Conservation (phyloP, 2,329 filamentous ascomycete species). For the Rhexocercosporidium sp. region DNA sequence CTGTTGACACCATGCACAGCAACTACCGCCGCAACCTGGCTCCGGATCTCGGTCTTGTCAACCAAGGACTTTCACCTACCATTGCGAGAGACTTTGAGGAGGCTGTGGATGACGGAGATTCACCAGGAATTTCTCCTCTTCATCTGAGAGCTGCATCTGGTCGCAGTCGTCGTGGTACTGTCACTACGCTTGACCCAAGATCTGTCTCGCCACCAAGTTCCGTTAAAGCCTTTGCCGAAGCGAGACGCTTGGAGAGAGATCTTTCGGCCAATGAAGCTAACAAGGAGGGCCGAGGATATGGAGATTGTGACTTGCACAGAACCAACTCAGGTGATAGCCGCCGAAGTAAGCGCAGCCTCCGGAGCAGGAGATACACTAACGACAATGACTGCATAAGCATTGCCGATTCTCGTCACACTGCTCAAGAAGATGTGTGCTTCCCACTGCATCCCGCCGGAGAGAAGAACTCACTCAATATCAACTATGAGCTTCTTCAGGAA, state of each 20-base stretch:
- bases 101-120: slow-evolving; percentile 79
- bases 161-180: slow-evolving; percentile 55
- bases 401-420: slow-evolving; percentile 69
- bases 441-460: slow-evolving; percentile 70
- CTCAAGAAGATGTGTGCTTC: slow-evolving; percentile 89
- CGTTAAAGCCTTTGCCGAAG: slow-evolving; percentile 94
- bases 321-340: slow-evolving; percentile 73
- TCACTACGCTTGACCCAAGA: slow-evolving; percentile 64
- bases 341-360: slow-evolving; percentile 58
- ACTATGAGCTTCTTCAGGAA: slow-evolving; percentile 92
- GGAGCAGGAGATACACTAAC: slow-evolving; percentile 63
- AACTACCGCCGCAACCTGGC: slow-evolving; percentile 36
- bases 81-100: slow-evolving; percentile 84
- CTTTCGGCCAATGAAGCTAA: slow-evolving; percentile 66
- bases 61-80: slow-evolving; percentile 48
- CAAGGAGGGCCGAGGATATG: slow-evolving; percentile 85
- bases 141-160: slow-evolving; percentile 37
- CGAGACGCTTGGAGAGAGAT: slow-evolving; percentile 80
- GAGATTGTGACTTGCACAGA: slow-evolving; percentile 66
- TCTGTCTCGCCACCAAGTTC: slow-evolving; percentile 92
- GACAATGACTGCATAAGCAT: slow-evolving; percentile 67
- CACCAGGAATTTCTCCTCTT: slow-evolving; percentile 48
- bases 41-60: slow-evolving; percentile 47
- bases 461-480: slow-evolving; percentile 80
- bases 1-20: slow-evolving; percentile 72